phyloP scores from a whole-genome alignment of 805 yeast genomes.

The Yarrowia sp. region DNA sequence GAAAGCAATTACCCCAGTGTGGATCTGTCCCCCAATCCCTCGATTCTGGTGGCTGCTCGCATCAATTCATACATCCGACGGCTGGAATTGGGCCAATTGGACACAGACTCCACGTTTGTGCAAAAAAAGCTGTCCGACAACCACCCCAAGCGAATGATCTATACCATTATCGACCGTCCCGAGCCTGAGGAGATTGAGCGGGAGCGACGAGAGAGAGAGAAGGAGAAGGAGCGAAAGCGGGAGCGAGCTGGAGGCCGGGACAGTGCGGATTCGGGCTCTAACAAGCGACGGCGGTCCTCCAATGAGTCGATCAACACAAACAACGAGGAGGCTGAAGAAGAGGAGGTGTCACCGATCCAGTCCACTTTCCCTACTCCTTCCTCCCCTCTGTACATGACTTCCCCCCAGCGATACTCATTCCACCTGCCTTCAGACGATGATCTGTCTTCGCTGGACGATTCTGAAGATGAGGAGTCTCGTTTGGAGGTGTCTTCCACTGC shows the following conservation, averaged over 20 bases:
- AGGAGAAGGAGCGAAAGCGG: slow-evolving; percentile 36
- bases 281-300: slow-evolving; percentile 17
- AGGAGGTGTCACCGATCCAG: slow-evolving; percentile 6
- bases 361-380: slow-evolving; percentile 26
- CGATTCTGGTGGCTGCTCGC: slow-evolving; percentile 39
- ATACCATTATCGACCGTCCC: slow-evolving; percentile 32
- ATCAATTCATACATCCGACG: slow-evolving; percentile 38
- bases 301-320: slow-evolving; percentile 13
- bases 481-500: slow-evolving; percentile 34
- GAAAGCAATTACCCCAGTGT: slow-evolving; percentile 23
- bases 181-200: slow-evolving; percentile 27
- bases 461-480: slow-evolving; percentile 28
- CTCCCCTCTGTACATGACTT: slow-evolving; percentile 30
- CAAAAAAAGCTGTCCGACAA: slow-evolving; percentile 38
- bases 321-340: slow-evolving; percentile 24
- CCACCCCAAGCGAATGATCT: slow-evolving; percentile 40
- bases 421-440: slow-evolving; percentile 31
- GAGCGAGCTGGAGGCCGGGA: slow-evolving; percentile 29
- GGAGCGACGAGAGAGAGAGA: slow-evolving; percentile 35
- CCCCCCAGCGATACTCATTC: slow-evolving; percentile 29
- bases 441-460: slow-evolving; percentile 29
- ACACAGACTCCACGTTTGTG: slow-evolving; percentile 24
- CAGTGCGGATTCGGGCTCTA: slow-evolving; percentile 1
- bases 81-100: slow-evolving; percentile 35
- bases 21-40: slow-evolving; percentile 35